Base-by-base conservation (phyloP, 768 basidiomycete species). In the Serendipita vermifera region DNA sequence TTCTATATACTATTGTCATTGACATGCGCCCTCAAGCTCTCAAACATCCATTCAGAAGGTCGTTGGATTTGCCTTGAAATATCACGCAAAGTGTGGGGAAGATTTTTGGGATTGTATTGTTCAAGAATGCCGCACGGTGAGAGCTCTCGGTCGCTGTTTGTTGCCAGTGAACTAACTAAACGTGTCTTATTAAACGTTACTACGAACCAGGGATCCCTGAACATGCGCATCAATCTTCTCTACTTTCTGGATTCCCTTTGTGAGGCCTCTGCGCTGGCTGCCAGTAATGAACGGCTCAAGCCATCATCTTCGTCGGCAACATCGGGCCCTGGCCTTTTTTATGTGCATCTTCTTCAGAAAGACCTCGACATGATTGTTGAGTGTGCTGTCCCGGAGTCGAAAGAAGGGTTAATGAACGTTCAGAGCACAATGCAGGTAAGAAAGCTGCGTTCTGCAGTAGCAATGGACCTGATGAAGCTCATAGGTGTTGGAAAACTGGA, bases 51-150 rank as follows among this genome's bases (percentile, higher is more conserved):
- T 93, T 55, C 86, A 88, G 68, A 87, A 85, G 67, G 84, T 87
- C 33, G 91, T 93, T 31, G 75, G 77, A 6, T 93, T 82, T 63
- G 87, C 89, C 0, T 74, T 92, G 56, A 91, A 91, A 66, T 83
- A 86, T 64, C 91, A 85, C 55, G 73, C 83, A 3, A 77, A 77
- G 57, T 92, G 89, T 56, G 90, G 87, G 4, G 90, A 94, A 63
- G 90, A 96, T 67, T 68, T 94, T 9, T 94, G 91, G 92, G 90
- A 93, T 62, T 93, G 90, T 62, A 78, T 94, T 35, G 69, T 91
- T 24, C 90, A 94, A 65, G 88, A 93, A 70, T 89, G 84, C 60
- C 82, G 86, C 66, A 93, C 91, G 77, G 91, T 85, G 57, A 9
- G 68, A 51, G 3, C 14, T 26, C 38, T 58, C 41, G 22, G 13